Evolutionary conservation across 139 green algal genomes (phyloP).

Genomic region (Edaphochlamys debaryana): DNA sequence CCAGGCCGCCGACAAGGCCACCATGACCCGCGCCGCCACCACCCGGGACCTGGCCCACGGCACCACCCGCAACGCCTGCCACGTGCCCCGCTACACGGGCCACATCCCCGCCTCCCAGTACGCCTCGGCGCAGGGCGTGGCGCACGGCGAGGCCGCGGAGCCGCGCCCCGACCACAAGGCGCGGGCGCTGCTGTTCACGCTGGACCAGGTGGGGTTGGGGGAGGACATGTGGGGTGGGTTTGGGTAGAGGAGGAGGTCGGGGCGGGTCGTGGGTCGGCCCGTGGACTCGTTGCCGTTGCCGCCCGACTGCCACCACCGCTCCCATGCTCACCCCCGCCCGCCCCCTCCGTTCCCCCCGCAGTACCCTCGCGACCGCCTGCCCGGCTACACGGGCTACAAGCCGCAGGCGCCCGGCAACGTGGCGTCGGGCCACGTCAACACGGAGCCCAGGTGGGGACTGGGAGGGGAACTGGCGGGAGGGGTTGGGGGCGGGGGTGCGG

Average conservation of each 20-base stretch:
- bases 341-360: no score
- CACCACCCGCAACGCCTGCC: slow-evolving; percentile 57
- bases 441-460: no score
- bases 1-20: slow-evolving; percentile 32
- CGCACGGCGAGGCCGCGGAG: slow-evolving; percentile 39
- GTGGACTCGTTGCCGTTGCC: no score
- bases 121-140: slow-evolving; percentile 17
- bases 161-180: slow-evolving; percentile 51
- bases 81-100: slow-evolving; percentile 70
- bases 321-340: no score
- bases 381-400: slow-evolving; percentile 65
- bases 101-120: slow-evolving; percentile 57
- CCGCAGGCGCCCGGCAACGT: slow-evolving; percentile 45
- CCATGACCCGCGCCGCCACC: slow-evolving; percentile 49
- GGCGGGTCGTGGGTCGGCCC: no score
- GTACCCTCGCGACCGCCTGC: slow-evolving; percentile 58
- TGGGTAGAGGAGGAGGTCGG: no score
- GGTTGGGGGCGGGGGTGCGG: no score
- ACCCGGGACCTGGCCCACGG: slow-evolving; percentile 61
- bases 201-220: no score
- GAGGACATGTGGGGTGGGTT: no score
- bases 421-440: no score
- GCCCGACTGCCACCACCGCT: no score
- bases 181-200: slow-evolving; percentile 53
- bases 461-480: no score